phyloP scores from a whole-genome alignment of 208 protist species.

The Kentomonas sorsogonicus region DNA sequence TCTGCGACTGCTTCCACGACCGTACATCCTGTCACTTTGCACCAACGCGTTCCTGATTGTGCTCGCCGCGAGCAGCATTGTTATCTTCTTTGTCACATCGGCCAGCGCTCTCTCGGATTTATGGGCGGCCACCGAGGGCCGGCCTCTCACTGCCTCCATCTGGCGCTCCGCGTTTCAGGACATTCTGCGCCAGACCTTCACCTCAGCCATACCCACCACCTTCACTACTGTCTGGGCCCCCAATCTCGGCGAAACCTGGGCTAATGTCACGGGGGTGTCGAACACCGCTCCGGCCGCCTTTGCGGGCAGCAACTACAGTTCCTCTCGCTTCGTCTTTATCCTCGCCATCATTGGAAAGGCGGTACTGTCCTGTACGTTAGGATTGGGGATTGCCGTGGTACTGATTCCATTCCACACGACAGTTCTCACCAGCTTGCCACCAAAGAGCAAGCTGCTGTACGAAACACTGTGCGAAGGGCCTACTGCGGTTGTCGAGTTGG shows the following conservation, averaged over 20 bases:
- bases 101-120: slow-evolving; percentile 53
- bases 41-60: slow-evolving; percentile 19
- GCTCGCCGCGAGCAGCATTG: slow-evolving; percentile 22
- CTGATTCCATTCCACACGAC: slow-evolving; percentile 49
- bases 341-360: slow-evolving; percentile 48
- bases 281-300: slow-evolving; percentile 9
- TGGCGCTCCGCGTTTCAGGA: slow-evolving; percentile 46
- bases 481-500: slow-evolving; percentile 33
- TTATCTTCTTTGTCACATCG: slow-evolving; percentile 50
- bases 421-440: slow-evolving; percentile 37
- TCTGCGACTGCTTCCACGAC: slow-evolving; percentile 49
- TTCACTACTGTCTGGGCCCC: slow-evolving; percentile 34
- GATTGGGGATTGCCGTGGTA: slow-evolving; percentile 40
- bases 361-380: slow-evolving; percentile 30
- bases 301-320: slow-evolving; percentile 17
- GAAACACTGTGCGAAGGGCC: slow-evolving; percentile 48
- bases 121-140: slow-evolving; percentile 15
- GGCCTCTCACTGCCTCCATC: slow-evolving; percentile 15
- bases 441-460: slow-evolving; percentile 47
- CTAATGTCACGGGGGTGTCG: slow-evolving; percentile 32
- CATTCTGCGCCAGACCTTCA: slow-evolving; percentile 52
- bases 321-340: slow-evolving; percentile 34
- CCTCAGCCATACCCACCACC: slow-evolving; percentile 23
- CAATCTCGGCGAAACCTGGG: too few species aligned
- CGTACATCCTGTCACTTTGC: slow-evolving; percentile 42